These are phyloP conservation scores for Mortierella sp. DNA, from an alignment of 371 early-diverging fungal species.

Conservation along the genomic window DNA sequence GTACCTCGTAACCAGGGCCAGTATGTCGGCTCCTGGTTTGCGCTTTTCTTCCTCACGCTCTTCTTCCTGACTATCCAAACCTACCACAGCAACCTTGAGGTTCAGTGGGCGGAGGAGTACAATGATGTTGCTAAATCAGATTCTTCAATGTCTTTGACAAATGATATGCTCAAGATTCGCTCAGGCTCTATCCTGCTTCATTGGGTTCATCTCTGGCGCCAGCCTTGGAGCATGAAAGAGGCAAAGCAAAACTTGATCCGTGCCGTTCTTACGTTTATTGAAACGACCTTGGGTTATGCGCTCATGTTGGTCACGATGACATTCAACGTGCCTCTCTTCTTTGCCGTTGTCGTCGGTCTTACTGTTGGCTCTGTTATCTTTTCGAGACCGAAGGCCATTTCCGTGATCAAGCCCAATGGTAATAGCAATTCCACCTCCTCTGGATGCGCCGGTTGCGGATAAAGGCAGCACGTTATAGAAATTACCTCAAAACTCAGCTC, in stretches of 20 bases:
- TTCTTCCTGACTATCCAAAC: conserved; percentile 54
- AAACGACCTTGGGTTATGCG: conserved; percentile 62
- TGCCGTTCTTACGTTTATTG: conserved; percentile 54
- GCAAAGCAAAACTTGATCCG: conserved; percentile 46
- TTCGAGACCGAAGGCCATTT: conserved; percentile 35
- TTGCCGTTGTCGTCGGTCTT: conserved; percentile 68
- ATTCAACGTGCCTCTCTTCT: conserved; percentile 73
- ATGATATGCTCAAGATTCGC: neutral
- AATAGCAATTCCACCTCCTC: conserved; percentile 22
- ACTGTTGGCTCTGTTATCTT: conserved; percentile 68
- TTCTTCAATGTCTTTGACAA: conserved; percentile 22
- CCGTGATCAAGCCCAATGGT: conserved; percentile 14
- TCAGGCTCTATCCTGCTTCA: conserved; percentile 31
- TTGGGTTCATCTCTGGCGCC: conserved; percentile 50
- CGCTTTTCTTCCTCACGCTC: conserved; percentile 59
- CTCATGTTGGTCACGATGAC: conserved; percentile 79
- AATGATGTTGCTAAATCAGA: conserved; percentile 20
- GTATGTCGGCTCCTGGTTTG: conserved; percentile 59
- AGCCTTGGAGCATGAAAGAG: conserved; percentile 42
- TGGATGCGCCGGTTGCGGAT: conserved; percentile 57
- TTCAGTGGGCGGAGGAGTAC: conserved; percentile 51
- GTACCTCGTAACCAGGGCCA: conserved; percentile 54
- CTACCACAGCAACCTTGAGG: conserved; percentile 54
- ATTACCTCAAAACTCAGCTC: neutral
- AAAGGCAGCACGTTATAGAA: neutral